A percentile compares a stretch with the other conserved stretches of the same genome.
phyloP scores from a whole-genome alignment of 1,284 basidiomycete genomes.

The Cystobasidiaceae sp. region DNA sequence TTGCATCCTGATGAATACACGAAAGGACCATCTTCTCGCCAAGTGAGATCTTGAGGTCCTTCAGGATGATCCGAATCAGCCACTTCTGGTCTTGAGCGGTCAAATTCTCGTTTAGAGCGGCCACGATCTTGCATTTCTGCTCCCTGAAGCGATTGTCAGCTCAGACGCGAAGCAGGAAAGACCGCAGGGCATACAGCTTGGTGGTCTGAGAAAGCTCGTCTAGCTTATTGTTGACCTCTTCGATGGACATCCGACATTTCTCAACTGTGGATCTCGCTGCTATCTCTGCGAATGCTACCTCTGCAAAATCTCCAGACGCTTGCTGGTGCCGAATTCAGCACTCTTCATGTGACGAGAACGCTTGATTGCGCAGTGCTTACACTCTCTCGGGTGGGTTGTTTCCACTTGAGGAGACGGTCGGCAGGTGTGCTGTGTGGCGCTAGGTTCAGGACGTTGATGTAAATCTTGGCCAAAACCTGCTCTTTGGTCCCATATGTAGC shows the following conservation, averaged over 20 bases:
- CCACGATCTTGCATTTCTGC: slow-evolving; percentile 65
- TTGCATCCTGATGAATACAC: slow-evolving; percentile 83
- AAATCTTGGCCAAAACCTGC: slow-evolving; percentile 79
- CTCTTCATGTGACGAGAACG: slow-evolving; percentile 30
- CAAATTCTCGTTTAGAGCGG: slow-evolving; percentile 66
- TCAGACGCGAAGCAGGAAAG: not conserved
- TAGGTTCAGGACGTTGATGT: slow-evolving; percentile 79
- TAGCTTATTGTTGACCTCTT: slow-evolving; percentile 70
- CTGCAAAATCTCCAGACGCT: slow-evolving; percentile 71
- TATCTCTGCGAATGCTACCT: slow-evolving; percentile 76
- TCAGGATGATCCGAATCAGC: slow-evolving; percentile 87
- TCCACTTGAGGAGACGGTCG: slow-evolving; percentile 78
- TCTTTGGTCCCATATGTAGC: slow-evolving; percentile 87
- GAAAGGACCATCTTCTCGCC: slow-evolving; percentile 75
- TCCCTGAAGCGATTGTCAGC: slow-evolving; percentile 54
- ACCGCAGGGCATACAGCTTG: slow-evolving; percentile 59
- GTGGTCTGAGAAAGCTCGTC: slow-evolving; percentile 63
- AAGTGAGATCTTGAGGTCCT: slow-evolving; percentile 54
- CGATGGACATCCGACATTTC: slow-evolving; percentile 64
- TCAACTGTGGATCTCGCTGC: slow-evolving; percentile 75
- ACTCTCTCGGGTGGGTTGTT: slow-evolving; percentile 58
- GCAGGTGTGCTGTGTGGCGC: slow-evolving; percentile 66
- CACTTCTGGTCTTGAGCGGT: slow-evolving; percentile 81
- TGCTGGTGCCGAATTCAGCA: slow-evolving; percentile 32
- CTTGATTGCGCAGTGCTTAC: not conserved